A percentile compares a stretch with the other conserved stretches of the same genome.
Conservation (phyloP, 177 flowering plant genomes). For the Vitis hybrid region DNA sequence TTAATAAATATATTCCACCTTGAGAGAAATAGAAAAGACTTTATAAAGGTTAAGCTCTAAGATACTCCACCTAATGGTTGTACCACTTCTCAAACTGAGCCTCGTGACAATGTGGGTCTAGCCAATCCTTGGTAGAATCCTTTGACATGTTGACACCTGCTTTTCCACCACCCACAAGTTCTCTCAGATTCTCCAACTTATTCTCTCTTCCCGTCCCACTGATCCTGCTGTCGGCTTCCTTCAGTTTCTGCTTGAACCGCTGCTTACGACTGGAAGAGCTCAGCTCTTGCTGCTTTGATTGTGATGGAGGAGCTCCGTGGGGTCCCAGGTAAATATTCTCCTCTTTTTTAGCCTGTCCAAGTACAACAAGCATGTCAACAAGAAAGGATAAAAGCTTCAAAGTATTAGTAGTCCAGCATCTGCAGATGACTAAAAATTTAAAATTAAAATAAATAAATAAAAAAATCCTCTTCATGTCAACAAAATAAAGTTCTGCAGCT, state of each 20-base stretch:
- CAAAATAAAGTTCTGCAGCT: slow-evolving; percentile 4
- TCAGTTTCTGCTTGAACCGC: slow-evolving; percentile 79
- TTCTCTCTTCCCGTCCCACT: slow-evolving; percentile 75
- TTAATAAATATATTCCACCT: slow-evolving; percentile 4
- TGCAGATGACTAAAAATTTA: too few species aligned
- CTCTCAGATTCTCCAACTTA: slow-evolving; percentile 71
- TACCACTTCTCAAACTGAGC: slow-evolving; percentile 53
- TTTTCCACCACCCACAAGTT: slow-evolving; percentile 73
- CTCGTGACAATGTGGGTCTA: slow-evolving; percentile 73
- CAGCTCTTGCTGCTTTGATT: slow-evolving; percentile 61
- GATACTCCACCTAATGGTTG: slow-evolving; percentile 23
- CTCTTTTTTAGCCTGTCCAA: slow-evolving; percentile 48
- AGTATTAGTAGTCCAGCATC: not conserved
- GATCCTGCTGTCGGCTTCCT: slow-evolving; percentile 77
- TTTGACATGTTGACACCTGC: slow-evolving; percentile 31
- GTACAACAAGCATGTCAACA: not conserved
- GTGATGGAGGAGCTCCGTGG: slow-evolving; percentile 93
- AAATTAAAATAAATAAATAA: too few species aligned
- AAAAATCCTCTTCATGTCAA: not conserved
- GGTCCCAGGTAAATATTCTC: slow-evolving; percentile 90
- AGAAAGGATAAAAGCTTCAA: not conserved
- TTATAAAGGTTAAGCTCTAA: slow-evolving; percentile 2
- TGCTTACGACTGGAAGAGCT: slow-evolving; percentile 65
- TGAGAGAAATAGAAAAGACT: slow-evolving; percentile 5
- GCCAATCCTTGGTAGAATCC: slow-evolving; percentile 59